These are phyloP conservation scores for Xerocomellus amylosporus DNA, from an alignment of 768 basidiomycete genomes.

Conservation along the genomic window DNA sequence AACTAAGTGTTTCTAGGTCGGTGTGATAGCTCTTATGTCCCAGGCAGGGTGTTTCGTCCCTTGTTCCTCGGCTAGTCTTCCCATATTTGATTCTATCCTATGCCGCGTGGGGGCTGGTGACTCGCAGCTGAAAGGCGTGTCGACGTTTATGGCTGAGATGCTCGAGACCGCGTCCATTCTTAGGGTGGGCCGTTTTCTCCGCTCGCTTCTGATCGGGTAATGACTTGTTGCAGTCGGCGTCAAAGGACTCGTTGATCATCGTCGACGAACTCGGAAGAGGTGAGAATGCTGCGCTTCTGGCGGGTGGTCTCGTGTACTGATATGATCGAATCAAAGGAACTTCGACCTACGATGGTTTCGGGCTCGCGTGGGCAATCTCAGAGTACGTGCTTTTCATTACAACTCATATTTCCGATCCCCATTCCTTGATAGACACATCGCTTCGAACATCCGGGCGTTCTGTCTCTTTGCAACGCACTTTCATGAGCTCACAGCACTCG, in stretches of 20 bases:
- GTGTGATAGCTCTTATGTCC: conserved; percentile 95
- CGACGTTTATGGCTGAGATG: conserved; percentile 99
- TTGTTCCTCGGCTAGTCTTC: conserved; percentile 78
- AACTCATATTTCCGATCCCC: background rate
- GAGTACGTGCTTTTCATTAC: conserved; percentile 55
- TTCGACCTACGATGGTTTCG: conserved; percentile 96
- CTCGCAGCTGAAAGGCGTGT: conserved; percentile 95
- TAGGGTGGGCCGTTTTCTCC: conserved; percentile 48
- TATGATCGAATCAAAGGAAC: conserved; percentile 52
- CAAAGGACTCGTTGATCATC: conserved; percentile 89
- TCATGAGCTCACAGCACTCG: conserved; percentile 91
- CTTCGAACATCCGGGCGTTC: conserved; percentile 87
- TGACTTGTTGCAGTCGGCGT: conserved; percentile 64
- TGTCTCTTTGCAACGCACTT: conserved; percentile 98
- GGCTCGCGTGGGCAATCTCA: conserved; percentile 97
- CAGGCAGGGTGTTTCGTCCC: conserved; percentile 96
- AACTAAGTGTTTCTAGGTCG: conserved; percentile 51
- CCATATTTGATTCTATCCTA: conserved; percentile 93
- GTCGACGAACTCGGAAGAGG: conserved; percentile 96
- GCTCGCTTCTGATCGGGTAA: background rate
- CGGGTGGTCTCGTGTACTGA: background rate
- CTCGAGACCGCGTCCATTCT: conserved; percentile 96
- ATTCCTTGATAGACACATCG: conserved; percentile 70
- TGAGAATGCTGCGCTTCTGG: conserved; percentile 24
- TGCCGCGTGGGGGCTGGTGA: conserved; percentile 98